Conservation (phyloP, 176 grass and related monocot genomes). For the Thalia dealbata region DNA sequence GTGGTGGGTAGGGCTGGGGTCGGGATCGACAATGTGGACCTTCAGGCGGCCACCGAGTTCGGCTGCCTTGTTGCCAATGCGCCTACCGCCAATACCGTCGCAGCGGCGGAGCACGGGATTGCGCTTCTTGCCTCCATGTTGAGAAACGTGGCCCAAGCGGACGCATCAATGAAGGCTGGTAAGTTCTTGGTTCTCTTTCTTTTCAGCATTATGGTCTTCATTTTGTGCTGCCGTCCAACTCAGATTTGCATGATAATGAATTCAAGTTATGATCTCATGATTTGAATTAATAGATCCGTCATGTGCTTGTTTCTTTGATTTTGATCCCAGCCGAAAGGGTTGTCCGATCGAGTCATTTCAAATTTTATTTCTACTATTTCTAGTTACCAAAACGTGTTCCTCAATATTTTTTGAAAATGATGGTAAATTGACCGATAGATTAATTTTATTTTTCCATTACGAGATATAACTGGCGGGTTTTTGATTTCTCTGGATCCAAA, state of each 20-base stretch:
- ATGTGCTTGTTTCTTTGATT: not conserved
- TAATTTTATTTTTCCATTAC: no score
- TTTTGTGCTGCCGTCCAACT: not conserved
- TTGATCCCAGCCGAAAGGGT: no score
- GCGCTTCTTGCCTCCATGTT: not conserved
- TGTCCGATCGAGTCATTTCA: no score
- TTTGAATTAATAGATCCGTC: not conserved
- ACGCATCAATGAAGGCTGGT: not conserved
- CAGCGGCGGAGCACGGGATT: not conserved
- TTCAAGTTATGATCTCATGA: not conserved
- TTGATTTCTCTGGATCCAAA: no score
- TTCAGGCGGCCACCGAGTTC: not conserved
- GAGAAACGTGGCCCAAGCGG: not conserved
- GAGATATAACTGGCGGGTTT: no score
- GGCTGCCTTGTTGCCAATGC: not conserved
- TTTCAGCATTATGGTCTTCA: not conserved
- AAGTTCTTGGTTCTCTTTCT: not conserved
- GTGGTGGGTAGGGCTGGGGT: not conserved
- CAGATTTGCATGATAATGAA: not conserved
- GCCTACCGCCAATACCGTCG: not conserved
- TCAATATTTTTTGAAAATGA: no score
- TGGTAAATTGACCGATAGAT: no score
- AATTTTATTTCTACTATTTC: no score
- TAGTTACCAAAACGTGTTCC: no score
- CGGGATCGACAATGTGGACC: slow-evolving; percentile 5